These are phyloP conservation scores for Allium sativum DNA, from an alignment of 106 monocot species.

Conservation along the genomic window DNA sequence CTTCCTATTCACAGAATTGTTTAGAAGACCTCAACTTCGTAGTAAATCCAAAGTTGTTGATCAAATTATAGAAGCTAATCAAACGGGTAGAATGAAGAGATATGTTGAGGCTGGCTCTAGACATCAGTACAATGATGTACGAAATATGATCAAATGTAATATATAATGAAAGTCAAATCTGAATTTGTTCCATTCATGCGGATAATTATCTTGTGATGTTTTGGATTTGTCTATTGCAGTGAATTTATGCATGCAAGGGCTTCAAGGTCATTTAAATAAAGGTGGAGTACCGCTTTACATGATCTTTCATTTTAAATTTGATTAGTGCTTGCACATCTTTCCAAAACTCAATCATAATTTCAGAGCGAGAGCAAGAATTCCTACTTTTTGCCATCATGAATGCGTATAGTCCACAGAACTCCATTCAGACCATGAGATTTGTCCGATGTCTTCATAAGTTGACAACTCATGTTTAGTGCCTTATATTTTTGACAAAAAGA, in stretches of 20 bases:
- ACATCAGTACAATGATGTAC: constrained; percentile 11
- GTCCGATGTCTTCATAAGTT: too few relatives aligned
- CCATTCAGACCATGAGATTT: too few relatives aligned
- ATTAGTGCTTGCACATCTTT: too few relatives aligned
- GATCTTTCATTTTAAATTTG: not conserved
- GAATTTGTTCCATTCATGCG: not conserved
- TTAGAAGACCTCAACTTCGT: constrained; percentile 30
- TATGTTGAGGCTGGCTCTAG: constrained; percentile 53
- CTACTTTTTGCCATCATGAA: too few relatives aligned
- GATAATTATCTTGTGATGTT: constrained; percentile 2
- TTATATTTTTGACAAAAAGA: too few relatives aligned
- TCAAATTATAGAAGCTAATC: constrained; percentile 32
- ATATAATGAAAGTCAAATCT: not conserved
- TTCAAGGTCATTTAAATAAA: constrained; percentile 30
- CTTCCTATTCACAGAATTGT: constrained; percentile 21
- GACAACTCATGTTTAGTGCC: too few relatives aligned
- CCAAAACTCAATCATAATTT: too few relatives aligned
- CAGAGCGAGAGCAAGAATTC: too few relatives aligned
- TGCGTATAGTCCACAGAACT: too few relatives aligned
- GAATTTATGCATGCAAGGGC: constrained; percentile 21
- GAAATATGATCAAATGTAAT: constrained; percentile 47
- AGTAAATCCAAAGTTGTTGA: constrained; percentile 18
- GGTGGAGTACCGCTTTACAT: constrained; percentile 12
- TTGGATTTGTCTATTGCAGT: constrained; percentile 16
- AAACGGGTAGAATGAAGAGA: constrained; percentile 39